Evolutionary conservation across 169 alveolate genomes (phyloP).

Genomic region (Besnoitia besnoiti): DNA sequence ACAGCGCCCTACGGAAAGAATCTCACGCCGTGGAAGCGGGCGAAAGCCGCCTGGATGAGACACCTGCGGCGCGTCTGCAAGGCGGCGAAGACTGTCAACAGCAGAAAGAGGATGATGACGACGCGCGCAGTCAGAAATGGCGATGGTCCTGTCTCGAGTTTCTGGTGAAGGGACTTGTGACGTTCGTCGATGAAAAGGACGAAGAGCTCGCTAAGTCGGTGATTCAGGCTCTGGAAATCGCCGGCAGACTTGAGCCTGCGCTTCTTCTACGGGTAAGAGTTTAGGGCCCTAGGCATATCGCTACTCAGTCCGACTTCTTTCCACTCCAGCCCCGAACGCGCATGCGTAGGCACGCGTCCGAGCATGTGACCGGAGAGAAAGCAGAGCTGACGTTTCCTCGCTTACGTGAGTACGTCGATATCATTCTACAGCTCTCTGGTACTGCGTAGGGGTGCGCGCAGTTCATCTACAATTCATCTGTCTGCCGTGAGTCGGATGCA

Average conservation of each 20-base stretch:
- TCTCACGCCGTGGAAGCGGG: neutral
- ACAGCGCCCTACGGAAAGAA: neutral
- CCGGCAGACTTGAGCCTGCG: neutral
- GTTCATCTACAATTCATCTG: too few species aligned
- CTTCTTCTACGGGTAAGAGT: neutral
- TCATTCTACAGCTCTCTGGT: too few species aligned
- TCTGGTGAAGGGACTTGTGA: neutral
- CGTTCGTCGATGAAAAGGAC: constrained; percentile 15
- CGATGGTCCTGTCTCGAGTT: constrained; percentile 15
- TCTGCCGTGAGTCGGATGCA: too few species aligned
- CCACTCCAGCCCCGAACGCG: too few species aligned
- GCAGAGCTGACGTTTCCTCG: too few species aligned
- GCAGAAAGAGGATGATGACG: neutral
- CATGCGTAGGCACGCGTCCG: too few species aligned
- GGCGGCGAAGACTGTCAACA: neutral
- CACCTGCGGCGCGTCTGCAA: neutral
- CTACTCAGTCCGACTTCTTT: too few species aligned
- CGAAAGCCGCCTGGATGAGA: neutral
- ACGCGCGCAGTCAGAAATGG: neutral
- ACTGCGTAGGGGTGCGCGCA: too few species aligned
- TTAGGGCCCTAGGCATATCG: too few species aligned
- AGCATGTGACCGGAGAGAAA: too few species aligned
- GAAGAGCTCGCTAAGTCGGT: neutral
- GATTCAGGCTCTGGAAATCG: neutral
- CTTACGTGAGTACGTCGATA: too few species aligned